A percentile compares a stretch with the other conserved stretches of the same genome.
Evolutionary conservation across 2,329 filamentous ascomycete species (phyloP).

Genomic region (Penicillium sp.): DNA sequence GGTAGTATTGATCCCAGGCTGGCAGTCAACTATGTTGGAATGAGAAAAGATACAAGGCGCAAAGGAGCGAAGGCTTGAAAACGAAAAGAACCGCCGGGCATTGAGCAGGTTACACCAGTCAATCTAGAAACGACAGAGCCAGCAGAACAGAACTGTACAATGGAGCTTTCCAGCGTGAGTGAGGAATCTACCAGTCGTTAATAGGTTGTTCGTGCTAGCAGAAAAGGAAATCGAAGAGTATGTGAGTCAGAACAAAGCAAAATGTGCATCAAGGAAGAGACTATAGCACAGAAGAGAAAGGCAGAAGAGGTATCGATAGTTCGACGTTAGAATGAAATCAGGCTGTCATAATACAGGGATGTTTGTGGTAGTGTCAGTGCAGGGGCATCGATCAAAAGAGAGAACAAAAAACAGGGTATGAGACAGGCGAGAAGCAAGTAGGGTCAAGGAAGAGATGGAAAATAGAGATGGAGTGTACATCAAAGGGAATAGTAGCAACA

Average conservation of each 20-base stretch:
- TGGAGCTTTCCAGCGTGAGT: constrained; percentile 8
- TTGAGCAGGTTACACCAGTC: constrained; percentile 4
- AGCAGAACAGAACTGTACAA: constrained; percentile 22
- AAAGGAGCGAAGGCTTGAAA: too few relatives aligned
- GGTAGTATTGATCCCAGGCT: too few relatives aligned
- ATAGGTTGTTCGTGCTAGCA: constrained; percentile 7
- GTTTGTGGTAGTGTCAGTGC: constrained; percentile 3
- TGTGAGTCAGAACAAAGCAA: constrained; percentile 11
- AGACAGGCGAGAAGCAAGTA: constrained; percentile 12
- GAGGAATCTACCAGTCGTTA: constrained; percentile 23
- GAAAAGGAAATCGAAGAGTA: constrained; percentile 10
- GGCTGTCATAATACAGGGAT: constrained; percentile 26
- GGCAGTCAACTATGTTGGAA: too few relatives aligned
- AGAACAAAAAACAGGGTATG: constrained; percentile 12
- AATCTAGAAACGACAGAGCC: constrained; percentile 17
- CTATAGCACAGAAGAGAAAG: constrained; percentile 17
- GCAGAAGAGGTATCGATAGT: constrained; percentile 24
- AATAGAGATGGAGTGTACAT: constrained; percentile 17
- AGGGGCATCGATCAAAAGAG: constrained; percentile 9
- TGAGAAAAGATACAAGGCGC: too few relatives aligned
- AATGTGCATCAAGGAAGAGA: constrained; percentile 8
- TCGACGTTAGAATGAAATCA: constrained; percentile 13
- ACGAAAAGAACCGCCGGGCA: not conserved
- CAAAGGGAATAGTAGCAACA: constrained; percentile 15
- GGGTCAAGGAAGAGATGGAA: constrained; percentile 9